Evolutionary conservation across 257 asterid genomes (phyloP).

Genomic region (Nicotiana obtusifolia): DNA sequence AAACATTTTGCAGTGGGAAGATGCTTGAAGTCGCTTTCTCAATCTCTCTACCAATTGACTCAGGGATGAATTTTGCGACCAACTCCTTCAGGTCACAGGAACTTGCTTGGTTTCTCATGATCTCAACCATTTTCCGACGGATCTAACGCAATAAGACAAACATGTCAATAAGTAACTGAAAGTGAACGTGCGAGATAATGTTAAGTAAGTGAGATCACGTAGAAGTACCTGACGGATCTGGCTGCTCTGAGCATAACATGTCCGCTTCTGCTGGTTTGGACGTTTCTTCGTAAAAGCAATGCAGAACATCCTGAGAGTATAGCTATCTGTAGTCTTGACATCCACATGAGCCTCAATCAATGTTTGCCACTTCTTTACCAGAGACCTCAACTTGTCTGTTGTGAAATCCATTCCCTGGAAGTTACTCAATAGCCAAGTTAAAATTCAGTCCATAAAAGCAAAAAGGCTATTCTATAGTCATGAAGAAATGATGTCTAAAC

Average conservation of each 20-base stretch:
- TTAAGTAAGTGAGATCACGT: background rate
- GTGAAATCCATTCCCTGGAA: conserved; percentile 67
- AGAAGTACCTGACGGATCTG: conserved; percentile 49
- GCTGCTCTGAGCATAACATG: conserved; percentile 62
- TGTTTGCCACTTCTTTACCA: conserved; percentile 59
- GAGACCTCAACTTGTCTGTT: conserved; percentile 59
- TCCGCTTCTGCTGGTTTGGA: conserved; percentile 63
- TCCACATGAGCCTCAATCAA: conserved; percentile 65
- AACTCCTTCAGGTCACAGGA: conserved; percentile 49
- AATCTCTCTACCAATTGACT: conserved; percentile 58
- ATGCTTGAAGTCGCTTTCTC: conserved; percentile 61
- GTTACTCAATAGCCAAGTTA: background rate
- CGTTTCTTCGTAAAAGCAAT: conserved; percentile 71
- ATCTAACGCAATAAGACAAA: conserved; percentile 25
- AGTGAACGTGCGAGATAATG: background rate
- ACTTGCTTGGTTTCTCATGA: conserved; percentile 57
- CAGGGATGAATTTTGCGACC: conserved; percentile 58
- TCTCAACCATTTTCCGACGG: conserved; percentile 57
- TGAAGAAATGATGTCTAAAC: background rate
- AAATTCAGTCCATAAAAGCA: background rate
- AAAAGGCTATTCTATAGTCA: background rate
- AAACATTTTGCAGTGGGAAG: conserved; percentile 60
- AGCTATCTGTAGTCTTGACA: conserved; percentile 62
- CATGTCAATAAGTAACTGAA: background rate
- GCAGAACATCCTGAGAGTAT: conserved; percentile 55